These are phyloP conservation scores for Teratosphaeria nubilosa DNA, from an alignment of 2,329 filamentous ascomycete species.

Conservation along the genomic window DNA sequence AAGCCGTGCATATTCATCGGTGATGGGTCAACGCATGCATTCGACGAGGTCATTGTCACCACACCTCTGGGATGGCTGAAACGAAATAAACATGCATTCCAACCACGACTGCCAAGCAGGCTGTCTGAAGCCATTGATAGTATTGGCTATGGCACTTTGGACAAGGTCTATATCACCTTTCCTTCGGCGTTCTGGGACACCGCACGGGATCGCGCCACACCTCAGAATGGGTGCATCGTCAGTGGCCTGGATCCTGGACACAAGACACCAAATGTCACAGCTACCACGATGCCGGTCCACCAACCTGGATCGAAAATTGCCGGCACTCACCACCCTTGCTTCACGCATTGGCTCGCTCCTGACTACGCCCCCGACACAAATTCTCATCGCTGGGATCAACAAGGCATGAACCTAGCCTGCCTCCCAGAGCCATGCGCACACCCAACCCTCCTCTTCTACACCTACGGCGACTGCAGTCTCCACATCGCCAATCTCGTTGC, in stretches of 20 bases:
- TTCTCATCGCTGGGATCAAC: conserved; percentile 47
- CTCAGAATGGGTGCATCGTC: not conserved
- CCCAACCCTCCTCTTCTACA: conserved; percentile 79
- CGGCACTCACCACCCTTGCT: conserved; percentile 41
- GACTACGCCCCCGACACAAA: conserved; percentile 54
- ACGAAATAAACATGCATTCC: conserved; percentile 46
- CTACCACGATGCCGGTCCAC: conserved; percentile 28
- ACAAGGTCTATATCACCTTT: conserved; percentile 60
- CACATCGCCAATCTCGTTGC: conserved; percentile 37
- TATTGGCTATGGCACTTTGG: conserved; percentile 60
- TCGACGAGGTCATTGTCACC: conserved; percentile 61
- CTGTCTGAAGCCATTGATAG: conserved; percentile 52
- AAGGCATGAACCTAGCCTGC: conserved; percentile 66
- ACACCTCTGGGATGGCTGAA: conserved; percentile 61
- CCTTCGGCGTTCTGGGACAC: conserved; percentile 62
- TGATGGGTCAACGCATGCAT: conserved; percentile 38
- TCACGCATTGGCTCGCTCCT: conserved; percentile 67
- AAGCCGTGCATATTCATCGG: conserved; percentile 42
- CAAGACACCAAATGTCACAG: conserved; percentile 27
- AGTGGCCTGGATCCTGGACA: conserved; percentile 4
- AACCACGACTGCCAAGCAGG: conserved; percentile 48
- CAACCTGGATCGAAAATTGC: conserved; percentile 6
- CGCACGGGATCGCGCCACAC: not conserved
- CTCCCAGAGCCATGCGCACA: conserved; percentile 52
- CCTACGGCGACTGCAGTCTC: conserved; percentile 52